Percentiles rank a stretch among this genome's conserved stretches.
phyloP scores from a whole-genome alignment of 2,329 filamentous ascomycete genomes.

The Harringtonia aguacate region DNA sequence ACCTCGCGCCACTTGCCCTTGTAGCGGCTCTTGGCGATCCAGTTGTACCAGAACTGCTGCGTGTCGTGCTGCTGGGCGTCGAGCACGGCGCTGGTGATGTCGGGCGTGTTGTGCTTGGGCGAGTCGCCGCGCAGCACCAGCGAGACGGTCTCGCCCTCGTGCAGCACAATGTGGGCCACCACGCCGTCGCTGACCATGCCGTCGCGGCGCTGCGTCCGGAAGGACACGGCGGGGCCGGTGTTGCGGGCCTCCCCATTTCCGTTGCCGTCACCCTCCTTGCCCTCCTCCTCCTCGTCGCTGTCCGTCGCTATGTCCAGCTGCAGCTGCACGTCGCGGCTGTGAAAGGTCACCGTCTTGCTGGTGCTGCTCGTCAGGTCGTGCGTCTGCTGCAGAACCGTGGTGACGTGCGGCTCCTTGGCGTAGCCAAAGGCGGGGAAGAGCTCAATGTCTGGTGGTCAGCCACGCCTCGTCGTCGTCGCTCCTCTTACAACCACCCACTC shows the following conservation, averaged over 20 bases:
- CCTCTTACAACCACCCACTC: constrained; percentile 4
- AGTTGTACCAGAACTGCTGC: constrained; percentile 61
- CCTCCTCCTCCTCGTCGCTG: constrained; percentile 14
- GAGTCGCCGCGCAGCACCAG: constrained; percentile 57
- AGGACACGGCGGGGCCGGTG: constrained; percentile 40
- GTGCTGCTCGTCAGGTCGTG: constrained; percentile 24
- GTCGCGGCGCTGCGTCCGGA: constrained; percentile 39
- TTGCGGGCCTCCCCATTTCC: constrained; percentile 31
- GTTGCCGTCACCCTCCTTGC: neutral
- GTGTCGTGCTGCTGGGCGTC: constrained; percentile 58
- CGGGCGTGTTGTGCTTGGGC: constrained; percentile 42
- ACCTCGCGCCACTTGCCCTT: constrained; percentile 64
- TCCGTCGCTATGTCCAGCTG: constrained; percentile 61
- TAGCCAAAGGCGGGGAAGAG: constrained; percentile 67
- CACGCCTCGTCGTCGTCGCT: neutral
- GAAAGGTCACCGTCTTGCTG: constrained; percentile 55
- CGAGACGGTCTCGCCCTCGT: constrained; percentile 58
- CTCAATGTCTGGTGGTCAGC: constrained; percentile 41
- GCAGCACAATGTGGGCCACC: constrained; percentile 45
- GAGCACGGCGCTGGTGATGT: constrained; percentile 47
- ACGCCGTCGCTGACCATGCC: constrained; percentile 53
- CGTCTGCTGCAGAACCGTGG: constrained; percentile 37
- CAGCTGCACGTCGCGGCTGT: constrained; percentile 45
- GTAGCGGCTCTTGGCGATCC: constrained; percentile 61
- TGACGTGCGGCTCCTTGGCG: constrained; percentile 50